Percentiles rank a stretch among this genome's conserved stretches.
Conservation (phyloP, 148 eudicot genomes). For the Suaeda aralocaspica region DNA sequence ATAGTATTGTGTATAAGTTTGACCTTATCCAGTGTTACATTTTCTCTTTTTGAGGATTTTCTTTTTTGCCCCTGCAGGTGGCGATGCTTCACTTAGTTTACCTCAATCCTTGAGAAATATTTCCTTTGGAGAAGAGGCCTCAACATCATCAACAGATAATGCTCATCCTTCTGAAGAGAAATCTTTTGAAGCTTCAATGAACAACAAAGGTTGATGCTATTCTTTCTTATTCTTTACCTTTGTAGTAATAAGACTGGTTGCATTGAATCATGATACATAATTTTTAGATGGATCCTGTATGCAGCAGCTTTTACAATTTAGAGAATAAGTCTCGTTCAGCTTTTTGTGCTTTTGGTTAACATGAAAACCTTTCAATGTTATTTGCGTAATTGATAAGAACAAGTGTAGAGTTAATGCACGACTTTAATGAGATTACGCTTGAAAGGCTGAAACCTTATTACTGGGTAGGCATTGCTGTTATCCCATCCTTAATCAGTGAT, state of each 20-base stretch:
- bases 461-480: too few relatives aligned
- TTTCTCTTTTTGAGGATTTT: not conserved
- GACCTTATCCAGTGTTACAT: not conserved
- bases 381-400: too few relatives aligned
- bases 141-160: slow-evolving; percentile 16
- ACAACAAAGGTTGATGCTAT: slow-evolving; percentile 40
- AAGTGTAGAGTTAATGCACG: not conserved
- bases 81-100: slow-evolving; percentile 60
- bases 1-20: not conserved
- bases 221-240: slow-evolving; percentile 15
- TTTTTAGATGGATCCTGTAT: not conserved
- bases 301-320: not conserved
- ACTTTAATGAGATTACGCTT: not conserved
- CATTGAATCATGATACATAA: not conserved
- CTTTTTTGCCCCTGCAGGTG: slow-evolving; percentile 37
- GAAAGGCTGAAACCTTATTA: not conserved
- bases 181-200: slow-evolving; percentile 24
- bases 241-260: not conserved
- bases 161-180: slow-evolving; percentile 10
- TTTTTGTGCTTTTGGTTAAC: not conserved
- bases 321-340: not conserved
- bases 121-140: slow-evolving; percentile 36
- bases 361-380: too few relatives aligned
- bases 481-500: not conserved
- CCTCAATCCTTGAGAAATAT: slow-evolving; percentile 40